Percentiles rank a stretch among this genome's conserved stretches.
Conservation (phyloP, 2,329 filamentous ascomycete species). For the Zasmidium cellare region DNA sequence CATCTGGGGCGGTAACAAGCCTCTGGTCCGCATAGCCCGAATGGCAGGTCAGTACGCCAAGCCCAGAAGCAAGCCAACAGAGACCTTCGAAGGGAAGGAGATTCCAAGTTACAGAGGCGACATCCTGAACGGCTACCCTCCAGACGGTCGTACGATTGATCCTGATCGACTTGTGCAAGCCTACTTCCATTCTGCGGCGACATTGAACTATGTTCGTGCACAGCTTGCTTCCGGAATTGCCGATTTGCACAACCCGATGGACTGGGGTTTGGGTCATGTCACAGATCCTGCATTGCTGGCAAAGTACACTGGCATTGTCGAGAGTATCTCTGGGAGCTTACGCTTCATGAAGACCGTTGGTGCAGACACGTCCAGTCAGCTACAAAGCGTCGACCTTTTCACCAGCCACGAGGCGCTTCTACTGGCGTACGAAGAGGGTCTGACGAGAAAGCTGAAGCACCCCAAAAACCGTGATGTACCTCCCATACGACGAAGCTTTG, state of each 20-base stretch:
- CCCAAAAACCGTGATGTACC: conserved; percentile 50
- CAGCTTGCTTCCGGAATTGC: conserved; percentile 85
- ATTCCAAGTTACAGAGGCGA: conserved; percentile 92
- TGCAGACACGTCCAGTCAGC: conserved; percentile 77
- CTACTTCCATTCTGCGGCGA: conserved; percentile 94
- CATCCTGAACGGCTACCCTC: conserved; percentile 85
- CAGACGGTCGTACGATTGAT: conserved; percentile 76
- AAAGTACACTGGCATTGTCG: conserved; percentile 83
- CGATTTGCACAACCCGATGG: conserved; percentile 86
- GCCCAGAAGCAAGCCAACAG: conserved; percentile 83
- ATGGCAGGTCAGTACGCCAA: conserved; percentile 98
- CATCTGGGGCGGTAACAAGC: conserved; percentile 80
- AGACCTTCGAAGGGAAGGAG: conserved; percentile 75
- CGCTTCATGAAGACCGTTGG: conserved; percentile 94
- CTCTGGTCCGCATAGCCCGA: conserved; percentile 88
- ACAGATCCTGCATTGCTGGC: conserved; percentile 77
- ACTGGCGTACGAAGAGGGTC: conserved; percentile 87
- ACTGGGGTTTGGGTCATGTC: conserved; percentile 94
- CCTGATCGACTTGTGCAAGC: conserved; percentile 82
- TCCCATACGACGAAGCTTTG: not conserved
- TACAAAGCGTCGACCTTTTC: conserved; percentile 91
- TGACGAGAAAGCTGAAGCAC: conserved; percentile 74
- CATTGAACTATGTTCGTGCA: conserved; percentile 87
- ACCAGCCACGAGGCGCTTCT: conserved; percentile 94
- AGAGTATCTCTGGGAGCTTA: conserved; percentile 76